A percentile compares a stretch with the other conserved stretches of the same genome.
Conservation (phyloP, 2,329 filamentous ascomycete species). For the Aspergillus awamori region DNA sequence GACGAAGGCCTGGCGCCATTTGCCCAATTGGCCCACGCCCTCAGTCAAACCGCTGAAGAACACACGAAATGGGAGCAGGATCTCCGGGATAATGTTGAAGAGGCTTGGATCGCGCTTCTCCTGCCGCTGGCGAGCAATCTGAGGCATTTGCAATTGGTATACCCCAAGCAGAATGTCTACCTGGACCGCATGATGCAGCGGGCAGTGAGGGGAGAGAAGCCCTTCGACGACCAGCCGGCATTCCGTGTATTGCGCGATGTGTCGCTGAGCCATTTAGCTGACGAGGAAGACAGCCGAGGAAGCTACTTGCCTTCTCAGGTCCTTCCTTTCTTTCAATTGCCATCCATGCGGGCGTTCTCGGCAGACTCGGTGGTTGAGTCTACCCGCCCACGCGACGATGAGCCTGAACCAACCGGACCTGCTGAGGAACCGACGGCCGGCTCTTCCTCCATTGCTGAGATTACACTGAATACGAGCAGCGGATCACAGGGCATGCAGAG, state of each 20-base stretch:
- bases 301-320: constrained; percentile 23
- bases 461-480: constrained; percentile 31
- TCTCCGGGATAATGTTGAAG: constrained; percentile 25
- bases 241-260: constrained; percentile 27
- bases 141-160: constrained; percentile 23
- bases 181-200: constrained; percentile 27
- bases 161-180: constrained; percentile 24
- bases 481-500: constrained; percentile 29
- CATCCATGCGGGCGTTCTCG: constrained; percentile 25
- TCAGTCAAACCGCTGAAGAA: constrained; percentile 27
- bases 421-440: not conserved
- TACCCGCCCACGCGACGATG: not conserved
- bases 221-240: constrained; percentile 20
- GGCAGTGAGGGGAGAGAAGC: constrained; percentile 22
- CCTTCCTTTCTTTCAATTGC: constrained; percentile 30
- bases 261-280: constrained; percentile 20
- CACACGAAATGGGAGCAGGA: constrained; percentile 25
- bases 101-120: constrained; percentile 33
- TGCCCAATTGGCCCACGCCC: constrained; percentile 5
- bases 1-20: constrained; percentile 16
- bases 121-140: constrained; percentile 31
- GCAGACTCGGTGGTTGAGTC: constrained; percentile 33
- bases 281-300: constrained; percentile 13
- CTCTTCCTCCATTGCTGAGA: constrained; percentile 27
- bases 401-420: not conserved